These are phyloP conservation scores for Paramecium tetraurelia DNA, from an alignment of 73 alveolate genomes.

Conservation along the genomic window DNA sequence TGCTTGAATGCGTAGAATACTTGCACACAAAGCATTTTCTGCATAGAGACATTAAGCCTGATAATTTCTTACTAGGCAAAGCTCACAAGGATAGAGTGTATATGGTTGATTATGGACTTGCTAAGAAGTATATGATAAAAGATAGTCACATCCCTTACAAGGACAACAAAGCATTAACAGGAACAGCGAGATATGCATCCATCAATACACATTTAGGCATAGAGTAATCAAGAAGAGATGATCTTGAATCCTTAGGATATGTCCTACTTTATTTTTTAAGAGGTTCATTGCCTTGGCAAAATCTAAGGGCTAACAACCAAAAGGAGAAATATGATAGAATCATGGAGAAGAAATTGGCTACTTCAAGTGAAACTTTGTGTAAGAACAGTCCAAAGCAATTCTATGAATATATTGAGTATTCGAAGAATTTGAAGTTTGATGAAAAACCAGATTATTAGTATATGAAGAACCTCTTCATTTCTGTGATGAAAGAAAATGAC, in stretches of 20 bases:
- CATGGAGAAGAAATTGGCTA: constrained; percentile 70
- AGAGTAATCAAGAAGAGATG: constrained; percentile 84
- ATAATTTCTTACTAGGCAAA: constrained; percentile 90
- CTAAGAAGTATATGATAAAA: constrained; percentile 79
- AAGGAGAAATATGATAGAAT: constrained; percentile 84
- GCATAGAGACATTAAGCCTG: constrained; percentile 96
- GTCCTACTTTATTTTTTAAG: constrained; percentile 52
- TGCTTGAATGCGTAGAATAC: constrained; percentile 81
- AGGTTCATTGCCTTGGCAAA: constrained; percentile 91
- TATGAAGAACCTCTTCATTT: constrained; percentile 72
- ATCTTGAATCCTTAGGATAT: constrained; percentile 86
- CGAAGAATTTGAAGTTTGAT: constrained; percentile 75
- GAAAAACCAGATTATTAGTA: constrained; percentile 84
- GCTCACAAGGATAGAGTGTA: constrained; percentile 79
- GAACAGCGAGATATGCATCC: constrained; percentile 95
- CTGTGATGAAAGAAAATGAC: constrained; percentile 70
- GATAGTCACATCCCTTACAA: constrained; percentile 87
- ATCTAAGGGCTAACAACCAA: constrained; percentile 75
- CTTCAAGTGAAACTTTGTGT: constrained; percentile 77
- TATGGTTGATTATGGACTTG: constrained; percentile 91
- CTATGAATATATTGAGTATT: constrained; percentile 68
- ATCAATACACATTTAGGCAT: constrained; percentile 95
- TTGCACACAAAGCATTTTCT: constrained; percentile 83
- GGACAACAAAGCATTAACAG: constrained; percentile 90
- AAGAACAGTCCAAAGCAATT: constrained; percentile 85